phyloP scores from a whole-genome alignment of 2,329 filamentous ascomycete species.

The Colletotrichum sp. region DNA sequence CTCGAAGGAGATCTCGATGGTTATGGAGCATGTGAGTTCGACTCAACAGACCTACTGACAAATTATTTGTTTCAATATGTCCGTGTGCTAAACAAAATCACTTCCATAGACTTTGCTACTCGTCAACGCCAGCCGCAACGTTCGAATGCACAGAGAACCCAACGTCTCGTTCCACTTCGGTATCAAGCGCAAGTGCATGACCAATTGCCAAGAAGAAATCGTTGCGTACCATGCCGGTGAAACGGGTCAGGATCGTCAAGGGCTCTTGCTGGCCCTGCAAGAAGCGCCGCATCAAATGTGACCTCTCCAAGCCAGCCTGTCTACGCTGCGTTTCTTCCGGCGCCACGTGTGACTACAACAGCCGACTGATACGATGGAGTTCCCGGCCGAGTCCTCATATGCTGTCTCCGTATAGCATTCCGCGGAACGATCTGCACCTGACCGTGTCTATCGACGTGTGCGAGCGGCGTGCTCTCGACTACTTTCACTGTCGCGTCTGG shows the following conservation, averaged over 20 bases:
- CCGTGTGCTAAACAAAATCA: not conserved
- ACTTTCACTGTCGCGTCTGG: slow-evolving; percentile 38
- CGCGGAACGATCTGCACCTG: slow-evolving; percentile 21
- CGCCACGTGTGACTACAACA: slow-evolving; percentile 38
- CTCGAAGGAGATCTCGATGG: not conserved
- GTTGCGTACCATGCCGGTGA: not conserved
- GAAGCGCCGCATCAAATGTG: slow-evolving; percentile 47
- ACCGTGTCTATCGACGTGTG: not conserved
- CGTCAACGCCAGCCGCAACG: not conserved
- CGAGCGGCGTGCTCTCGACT: slow-evolving; percentile 34
- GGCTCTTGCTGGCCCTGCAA: slow-evolving; percentile 52
- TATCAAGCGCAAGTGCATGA: not conserved
- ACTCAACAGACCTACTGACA: too few species aligned
- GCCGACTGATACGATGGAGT: slow-evolving; percentile 46
- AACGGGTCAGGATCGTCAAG: slow-evolving; percentile 30
- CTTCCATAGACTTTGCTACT: not conserved
- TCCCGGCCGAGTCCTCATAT: slow-evolving; percentile 35
- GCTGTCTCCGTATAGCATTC: slow-evolving; percentile 27
- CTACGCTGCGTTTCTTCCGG: slow-evolving; percentile 33
- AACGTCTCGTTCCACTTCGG: not conserved
- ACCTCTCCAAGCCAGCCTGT: slow-evolving; percentile 40
- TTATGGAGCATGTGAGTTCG: not conserved
- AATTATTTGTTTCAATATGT: not conserved
- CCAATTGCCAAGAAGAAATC: not conserved
- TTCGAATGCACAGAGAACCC: not conserved